These are phyloP conservation scores for Ganoderma multipileum DNA, from an alignment of 1,284 basidiomycete species.

Conservation along the genomic window DNA sequence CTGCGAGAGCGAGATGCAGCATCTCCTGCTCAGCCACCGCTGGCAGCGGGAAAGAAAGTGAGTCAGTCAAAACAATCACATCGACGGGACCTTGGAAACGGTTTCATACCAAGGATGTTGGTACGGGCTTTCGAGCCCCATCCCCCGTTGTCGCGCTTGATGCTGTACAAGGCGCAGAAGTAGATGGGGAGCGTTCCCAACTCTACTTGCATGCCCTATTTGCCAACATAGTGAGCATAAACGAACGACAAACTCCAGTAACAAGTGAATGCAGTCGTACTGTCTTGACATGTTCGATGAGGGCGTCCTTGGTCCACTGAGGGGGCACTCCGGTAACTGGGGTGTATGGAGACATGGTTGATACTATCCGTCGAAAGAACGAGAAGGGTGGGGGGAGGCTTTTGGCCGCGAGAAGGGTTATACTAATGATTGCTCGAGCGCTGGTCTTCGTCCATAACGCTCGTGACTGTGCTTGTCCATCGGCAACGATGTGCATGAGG, in stretches of 20 bases:
- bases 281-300: constrained; percentile 14
- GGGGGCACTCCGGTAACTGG: constrained; percentile 1
- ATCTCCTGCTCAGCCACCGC: constrained; percentile 29
- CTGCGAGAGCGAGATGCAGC: constrained; percentile 27
- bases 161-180: constrained; percentile 25
- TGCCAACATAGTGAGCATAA: neutral
- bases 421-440: neutral
- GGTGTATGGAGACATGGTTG: neutral
- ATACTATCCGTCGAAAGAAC: neutral
- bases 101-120: constrained; percentile 17
- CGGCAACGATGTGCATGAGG: neutral
- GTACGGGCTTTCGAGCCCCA: constrained; percentile 17
- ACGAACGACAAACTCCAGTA: neutral
- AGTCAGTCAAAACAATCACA: neutral
- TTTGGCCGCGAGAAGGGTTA: neutral
- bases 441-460: neutral
- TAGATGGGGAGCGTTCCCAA: constrained; percentile 25
- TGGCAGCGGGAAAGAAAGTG: neutral
- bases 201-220: constrained; percentile 20
- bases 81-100: neutral
- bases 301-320: constrained; percentile 9
- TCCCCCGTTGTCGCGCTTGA: constrained; percentile 20
- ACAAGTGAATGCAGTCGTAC: neutral
- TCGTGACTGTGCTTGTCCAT: neutral
- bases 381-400: neutral